Evolutionary conservation across 768 basidiomycete genomes (phyloP), one percentile per base, ranked within the genome.

Genomic region (Lanmaoa pseudosensibilis): DNA sequence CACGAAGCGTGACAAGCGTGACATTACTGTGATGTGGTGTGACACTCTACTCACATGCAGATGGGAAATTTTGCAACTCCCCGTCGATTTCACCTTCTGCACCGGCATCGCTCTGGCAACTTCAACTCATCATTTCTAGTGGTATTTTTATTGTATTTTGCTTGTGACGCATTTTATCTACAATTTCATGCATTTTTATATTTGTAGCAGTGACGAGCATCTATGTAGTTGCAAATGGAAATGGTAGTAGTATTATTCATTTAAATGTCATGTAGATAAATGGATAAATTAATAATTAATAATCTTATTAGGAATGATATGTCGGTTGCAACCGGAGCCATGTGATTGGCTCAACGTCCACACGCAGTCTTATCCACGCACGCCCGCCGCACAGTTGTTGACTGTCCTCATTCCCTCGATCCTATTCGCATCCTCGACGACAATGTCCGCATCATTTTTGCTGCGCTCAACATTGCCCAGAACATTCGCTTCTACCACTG

Each of bases 371-470:
- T 16, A 12, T 33, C 30, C 46, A 46, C 46, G 5, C 32, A n/a
- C 46, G 46, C 46, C 32, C 32, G 32, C 32, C 46, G 32, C 32
- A 32, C 13, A 15, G 4, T 13, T 8, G 32, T 16, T 33, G 32
- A 33, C n/a, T 12, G 19, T 16, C 15, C 30, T 6, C 25, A n/a
- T 27, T 15, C 48, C 18, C 48, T 37, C n/a, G 23, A 38, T 27
- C 36, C n/a, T 12, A 37, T 25, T 27, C 48, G 48, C 23, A 27
- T 49, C 48, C 34, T 50, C 23, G 18, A 37, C 21, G 11, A 39
- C 18, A 23, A 85, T 85, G 83, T 77, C 83, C 59, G 72, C 77
- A 57, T 75, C 77, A 51, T 73, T 79, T 61, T 64, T 81, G 46
- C 72, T 83, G 46, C 81, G 79, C 55, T 80, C 82, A 32, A 74